These are phyloP conservation scores for Canariomyces notabilis DNA, from an alignment of 2,329 filamentous ascomycete genomes.

Conservation along the genomic window DNA sequence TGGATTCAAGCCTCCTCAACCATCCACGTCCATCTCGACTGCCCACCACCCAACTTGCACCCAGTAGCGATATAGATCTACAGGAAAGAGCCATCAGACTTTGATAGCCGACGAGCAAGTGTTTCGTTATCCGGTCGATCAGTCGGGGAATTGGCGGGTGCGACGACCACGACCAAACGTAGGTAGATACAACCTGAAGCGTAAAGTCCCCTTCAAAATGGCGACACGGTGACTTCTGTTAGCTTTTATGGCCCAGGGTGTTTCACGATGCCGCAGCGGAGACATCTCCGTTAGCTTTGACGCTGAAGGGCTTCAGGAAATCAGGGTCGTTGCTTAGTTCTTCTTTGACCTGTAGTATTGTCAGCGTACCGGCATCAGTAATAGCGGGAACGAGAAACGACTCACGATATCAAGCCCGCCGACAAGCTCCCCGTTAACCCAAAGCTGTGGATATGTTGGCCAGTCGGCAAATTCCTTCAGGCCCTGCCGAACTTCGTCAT, in stretches of 20 bases:
- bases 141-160: too few species aligned
- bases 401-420: conserved; percentile 94
- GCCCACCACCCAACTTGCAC: too few species aligned
- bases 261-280: conserved; percentile 30
- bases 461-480: conserved; percentile 97
- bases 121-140: too few species aligned
- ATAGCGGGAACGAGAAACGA: conserved; percentile 18
- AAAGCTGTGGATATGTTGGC: conserved; percentile 96
- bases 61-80: too few species aligned
- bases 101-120: too few species aligned
- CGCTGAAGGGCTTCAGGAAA: conserved; percentile 72
- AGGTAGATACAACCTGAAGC: not conserved
- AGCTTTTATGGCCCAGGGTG: not conserved
- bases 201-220: not conserved
- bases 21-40: too few species aligned
- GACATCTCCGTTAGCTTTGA: conserved; percentile 40
- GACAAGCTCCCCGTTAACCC: conserved; percentile 83
- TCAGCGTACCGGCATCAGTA: conserved; percentile 12
- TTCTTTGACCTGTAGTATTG: conserved; percentile 70
- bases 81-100: too few species aligned
- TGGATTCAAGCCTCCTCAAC: too few species aligned
- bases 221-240: not conserved
- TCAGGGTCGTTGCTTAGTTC: conserved; percentile 78
- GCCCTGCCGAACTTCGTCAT: conserved; percentile 94
- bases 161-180: too few species aligned